phyloP scores from a whole-genome alignment of 768 basidiomycete species.

The Tubosaeta brunneosetosa region DNA sequence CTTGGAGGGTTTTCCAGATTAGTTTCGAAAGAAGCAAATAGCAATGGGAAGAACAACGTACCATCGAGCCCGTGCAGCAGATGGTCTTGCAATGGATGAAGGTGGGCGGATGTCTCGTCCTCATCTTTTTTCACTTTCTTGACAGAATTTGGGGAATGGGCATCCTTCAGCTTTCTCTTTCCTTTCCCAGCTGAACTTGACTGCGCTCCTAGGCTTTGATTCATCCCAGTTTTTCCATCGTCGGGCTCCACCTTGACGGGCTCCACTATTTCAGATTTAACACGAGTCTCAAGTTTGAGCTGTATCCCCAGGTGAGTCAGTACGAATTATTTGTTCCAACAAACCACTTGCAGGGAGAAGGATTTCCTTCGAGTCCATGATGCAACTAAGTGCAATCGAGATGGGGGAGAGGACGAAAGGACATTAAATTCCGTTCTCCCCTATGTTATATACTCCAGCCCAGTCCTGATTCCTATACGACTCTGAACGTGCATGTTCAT shows the following conservation, averaged over 20 bases:
- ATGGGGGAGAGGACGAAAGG: no score
- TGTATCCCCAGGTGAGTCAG: not conserved
- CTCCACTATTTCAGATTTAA: no score
- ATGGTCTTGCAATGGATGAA: conserved; percentile 49
- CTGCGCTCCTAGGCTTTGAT: not conserved
- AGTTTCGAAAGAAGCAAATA: not conserved
- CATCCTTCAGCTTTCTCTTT: not conserved
- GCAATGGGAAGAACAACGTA: conserved; percentile 25
- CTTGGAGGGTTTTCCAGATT: conserved; percentile 32
- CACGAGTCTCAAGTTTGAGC: not conserved
- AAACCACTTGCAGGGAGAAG: not conserved
- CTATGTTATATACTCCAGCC: no score
- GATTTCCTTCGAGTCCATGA: not conserved
- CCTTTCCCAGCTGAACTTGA: not conserved
- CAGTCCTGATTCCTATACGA: no score
- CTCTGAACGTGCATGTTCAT: no score
- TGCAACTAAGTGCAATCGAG: no score
- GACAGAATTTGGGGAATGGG: not conserved
- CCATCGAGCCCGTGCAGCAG: conserved; percentile 53
- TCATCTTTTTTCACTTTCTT: conserved; percentile 41
- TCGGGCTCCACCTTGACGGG: no score
- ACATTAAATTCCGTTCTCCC: no score
- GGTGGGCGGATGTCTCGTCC: conserved; percentile 42
- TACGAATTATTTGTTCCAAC: not conserved
- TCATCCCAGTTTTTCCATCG: no score